These are phyloP conservation scores for Debaryomyces singareniensis DNA, from an alignment of 1,139 yeast genomes.

Conservation along the genomic window DNA sequence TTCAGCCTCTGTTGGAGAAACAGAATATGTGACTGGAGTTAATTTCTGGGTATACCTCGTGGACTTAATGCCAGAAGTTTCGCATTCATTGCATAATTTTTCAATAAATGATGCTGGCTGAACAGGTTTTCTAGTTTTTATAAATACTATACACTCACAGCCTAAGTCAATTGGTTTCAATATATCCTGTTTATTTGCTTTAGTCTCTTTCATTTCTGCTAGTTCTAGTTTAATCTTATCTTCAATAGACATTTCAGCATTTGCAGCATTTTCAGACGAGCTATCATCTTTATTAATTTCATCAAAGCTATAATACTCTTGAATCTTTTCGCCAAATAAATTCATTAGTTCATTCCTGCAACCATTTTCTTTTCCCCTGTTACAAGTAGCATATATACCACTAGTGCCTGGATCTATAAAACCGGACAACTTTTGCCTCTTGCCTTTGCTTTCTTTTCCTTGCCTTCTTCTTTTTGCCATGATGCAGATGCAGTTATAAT, in stretches of 20 bases:
- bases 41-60: constrained; percentile 73
- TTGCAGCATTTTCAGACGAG: constrained; percentile 21
- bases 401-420: constrained; percentile 72
- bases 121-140: constrained; percentile 72
- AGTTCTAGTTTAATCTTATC: constrained; percentile 70
- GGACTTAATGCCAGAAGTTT: constrained; percentile 43
- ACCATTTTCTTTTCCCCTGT: constrained; percentile 67
- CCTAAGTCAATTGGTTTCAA: constrained; percentile 63
- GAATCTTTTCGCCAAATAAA: constrained; percentile 50
- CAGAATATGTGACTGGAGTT: constrained; percentile 74
- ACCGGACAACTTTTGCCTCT: constrained; percentile 43
- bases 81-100: constrained; percentile 55
- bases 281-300: constrained; percentile 23
- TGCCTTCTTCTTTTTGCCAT: constrained; percentile 21
- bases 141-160: constrained; percentile 81
- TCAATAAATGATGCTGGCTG: constrained; percentile 69
- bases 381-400: constrained; percentile 84
- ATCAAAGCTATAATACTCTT: constrained; percentile 49
- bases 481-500: constrained; percentile 12
- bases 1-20: constrained; percentile 66
- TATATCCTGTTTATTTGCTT: constrained; percentile 37
- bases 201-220: constrained; percentile 43
- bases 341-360: constrained; percentile 68
- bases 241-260: constrained; percentile 53
- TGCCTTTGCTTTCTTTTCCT: constrained; percentile 12